These are phyloP conservation scores for Coprinopsis strossmayeri DNA, from an alignment of 768 basidiomycete genomes.

Conservation along the genomic window DNA sequence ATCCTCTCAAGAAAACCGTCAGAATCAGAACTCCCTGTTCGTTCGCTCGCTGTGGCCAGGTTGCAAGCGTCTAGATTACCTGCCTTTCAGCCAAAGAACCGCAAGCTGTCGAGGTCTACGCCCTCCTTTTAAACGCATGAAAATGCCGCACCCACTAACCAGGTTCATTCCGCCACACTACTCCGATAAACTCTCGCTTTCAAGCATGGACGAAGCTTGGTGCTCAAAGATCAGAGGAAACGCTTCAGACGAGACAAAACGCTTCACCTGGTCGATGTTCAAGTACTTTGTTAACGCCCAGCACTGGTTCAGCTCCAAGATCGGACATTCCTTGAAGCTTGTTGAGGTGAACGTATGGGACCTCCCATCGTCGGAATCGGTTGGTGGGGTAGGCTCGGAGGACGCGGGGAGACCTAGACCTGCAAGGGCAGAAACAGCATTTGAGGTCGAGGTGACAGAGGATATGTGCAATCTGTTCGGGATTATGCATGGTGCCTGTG, in stretches of 20 bases:
- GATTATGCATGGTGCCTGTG: conserved; percentile 51
- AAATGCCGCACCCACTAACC: neutral
- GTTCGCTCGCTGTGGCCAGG: no score
- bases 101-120: no score
- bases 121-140: no score
- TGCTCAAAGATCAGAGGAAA: conserved; percentile 32
- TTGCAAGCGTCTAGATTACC: no score
- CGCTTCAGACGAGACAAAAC: conserved; percentile 31
- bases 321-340: conserved; percentile 31
- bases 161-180: conserved; percentile 2
- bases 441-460: conserved; percentile 36
- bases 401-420: conserved; percentile 6
- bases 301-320: conserved; percentile 28
- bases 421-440: conserved; percentile 25
- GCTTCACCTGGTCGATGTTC: conserved; percentile 25
- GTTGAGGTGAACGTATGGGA: conserved; percentile 30
- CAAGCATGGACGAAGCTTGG: conserved; percentile 20
- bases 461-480: conserved; percentile 51
- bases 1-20: no score
- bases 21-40: no score
- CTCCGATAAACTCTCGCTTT: neutral
- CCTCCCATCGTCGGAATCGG: conserved; percentile 8
- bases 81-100: no score
- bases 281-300: conserved; percentile 29
- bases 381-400: neutral